phyloP scores from a whole-genome alignment of 1,284 basidiomycete genomes.

The Athelia sp. region DNA sequence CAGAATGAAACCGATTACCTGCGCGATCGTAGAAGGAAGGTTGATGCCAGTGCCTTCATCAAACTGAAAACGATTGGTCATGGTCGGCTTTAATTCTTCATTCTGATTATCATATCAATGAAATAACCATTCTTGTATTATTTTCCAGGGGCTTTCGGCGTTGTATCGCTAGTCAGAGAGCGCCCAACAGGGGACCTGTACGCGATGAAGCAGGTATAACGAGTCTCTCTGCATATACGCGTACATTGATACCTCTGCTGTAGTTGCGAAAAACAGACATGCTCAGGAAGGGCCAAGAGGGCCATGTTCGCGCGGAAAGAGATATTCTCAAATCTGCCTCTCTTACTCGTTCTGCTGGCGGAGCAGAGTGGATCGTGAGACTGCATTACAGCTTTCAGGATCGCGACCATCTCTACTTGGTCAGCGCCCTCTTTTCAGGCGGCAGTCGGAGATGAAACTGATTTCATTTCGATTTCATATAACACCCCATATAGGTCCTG shows the following conservation, averaged over 20 bases:
- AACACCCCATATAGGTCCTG: slow-evolving; percentile 58
- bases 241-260: slow-evolving; percentile 14
- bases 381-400: slow-evolving; percentile 92
- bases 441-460: slow-evolving; percentile 20
- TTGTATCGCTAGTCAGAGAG: slow-evolving; percentile 90
- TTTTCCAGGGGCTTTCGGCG: slow-evolving; percentile 84
- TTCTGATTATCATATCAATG: slow-evolving; percentile 16
- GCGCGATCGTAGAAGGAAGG: slow-evolving; percentile 76
- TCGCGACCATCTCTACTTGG: slow-evolving; percentile 89
- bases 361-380: slow-evolving; percentile 90
- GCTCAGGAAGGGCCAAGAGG: slow-evolving; percentile 97
- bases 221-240: slow-evolving; percentile 18
- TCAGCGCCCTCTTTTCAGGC: slow-evolving; percentile 34
- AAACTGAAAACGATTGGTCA: slow-evolving; percentile 95
- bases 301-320: slow-evolving; percentile 88
- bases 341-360: slow-evolving; percentile 60
- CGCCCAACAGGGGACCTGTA: slow-evolving; percentile 75
- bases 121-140: slow-evolving; percentile 20
- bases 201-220: slow-evolving; percentile 91
- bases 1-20: slow-evolving; percentile 89
- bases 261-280: slow-evolving; percentile 94
- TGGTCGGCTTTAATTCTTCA: slow-evolving; percentile 44
- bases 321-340: slow-evolving; percentile 83
- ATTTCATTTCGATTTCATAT: slow-evolving; percentile 58
- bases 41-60: slow-evolving; percentile 82